Conservation (phyloP, 2,329 filamentous ascomycete species). For the Saccharata proteae region DNA sequence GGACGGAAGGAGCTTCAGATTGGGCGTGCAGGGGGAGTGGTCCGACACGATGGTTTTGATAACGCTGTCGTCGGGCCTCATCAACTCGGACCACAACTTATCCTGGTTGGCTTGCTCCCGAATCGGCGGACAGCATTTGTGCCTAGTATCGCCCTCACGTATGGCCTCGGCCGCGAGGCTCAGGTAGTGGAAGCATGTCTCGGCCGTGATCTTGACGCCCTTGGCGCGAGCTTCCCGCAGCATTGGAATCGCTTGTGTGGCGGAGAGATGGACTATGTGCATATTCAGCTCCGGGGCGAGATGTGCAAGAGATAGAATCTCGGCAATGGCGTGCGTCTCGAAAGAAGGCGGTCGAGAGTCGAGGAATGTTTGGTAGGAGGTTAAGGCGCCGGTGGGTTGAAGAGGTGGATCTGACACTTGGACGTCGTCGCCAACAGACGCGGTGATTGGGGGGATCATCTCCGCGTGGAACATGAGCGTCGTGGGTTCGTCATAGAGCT, state of each 20-base stretch:
- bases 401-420: conserved; percentile 57
- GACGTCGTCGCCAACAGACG: conserved; percentile 67
- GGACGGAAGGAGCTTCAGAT: conserved; percentile 75
- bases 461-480: conserved; percentile 99
- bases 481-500: conserved; percentile 68
- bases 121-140: conserved; percentile 94
- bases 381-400: conserved; percentile 58
- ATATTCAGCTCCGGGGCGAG: conserved; percentile 71
- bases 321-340: conserved; percentile 79
- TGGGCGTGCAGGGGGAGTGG: conserved; percentile 90
- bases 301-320: conserved; percentile 72
- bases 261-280: conserved; percentile 88
- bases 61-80: conserved; percentile 48
- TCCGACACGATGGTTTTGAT: conserved; percentile 89
- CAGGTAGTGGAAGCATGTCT: conserved; percentile 94
- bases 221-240: conserved; percentile 58
- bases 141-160: conserved; percentile 71
- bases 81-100: conserved; percentile 73
- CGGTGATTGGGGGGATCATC: conserved; percentile 82
- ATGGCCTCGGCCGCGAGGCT: conserved; percentile 74
- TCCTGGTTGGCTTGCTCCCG: conserved; percentile 72
- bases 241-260: conserved; percentile 75
- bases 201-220: conserved; percentile 79
- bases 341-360: conserved; percentile 79
- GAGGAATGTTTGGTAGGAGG: conserved; percentile 80